phyloP scores from a whole-genome alignment of 768 basidiomycete species.

The Amanita pseudoporphyria region DNA sequence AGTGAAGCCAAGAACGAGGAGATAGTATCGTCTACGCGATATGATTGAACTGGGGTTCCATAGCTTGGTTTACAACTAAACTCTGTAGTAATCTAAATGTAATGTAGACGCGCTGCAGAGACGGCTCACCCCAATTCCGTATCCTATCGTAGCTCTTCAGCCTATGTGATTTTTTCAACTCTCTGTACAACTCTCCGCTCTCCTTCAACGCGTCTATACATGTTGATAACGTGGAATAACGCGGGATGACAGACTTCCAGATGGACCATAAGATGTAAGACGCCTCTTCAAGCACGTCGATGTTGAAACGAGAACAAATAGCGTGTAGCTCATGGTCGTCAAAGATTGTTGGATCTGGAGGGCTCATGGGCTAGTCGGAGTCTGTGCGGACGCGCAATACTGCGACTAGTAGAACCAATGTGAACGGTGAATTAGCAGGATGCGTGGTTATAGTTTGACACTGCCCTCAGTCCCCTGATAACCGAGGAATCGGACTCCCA shows the following conservation, averaged over 20 bases:
- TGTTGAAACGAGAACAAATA: slow-evolving; percentile 25
- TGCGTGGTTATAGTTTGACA: too few species aligned
- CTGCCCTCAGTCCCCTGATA: too few species aligned
- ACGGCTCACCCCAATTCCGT: not conserved
- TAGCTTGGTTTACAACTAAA: not conserved
- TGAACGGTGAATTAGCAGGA: too few species aligned
- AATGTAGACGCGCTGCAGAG: not conserved
- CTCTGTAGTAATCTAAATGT: not conserved
- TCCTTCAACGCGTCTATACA: not conserved
- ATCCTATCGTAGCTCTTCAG: not conserved
- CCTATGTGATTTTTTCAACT: not conserved
- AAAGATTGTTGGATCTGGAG: not conserved
- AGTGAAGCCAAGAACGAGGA: not conserved
- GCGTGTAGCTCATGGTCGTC: slow-evolving; percentile 16
- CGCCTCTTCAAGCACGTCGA: slow-evolving; percentile 29
- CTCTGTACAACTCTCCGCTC: not conserved
- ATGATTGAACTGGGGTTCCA: not conserved
- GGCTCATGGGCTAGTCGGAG: too few species aligned
- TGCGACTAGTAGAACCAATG: too few species aligned
- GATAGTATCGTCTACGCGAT: not conserved
- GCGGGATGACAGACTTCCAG: slow-evolving; percentile 21
- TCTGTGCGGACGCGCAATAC: too few species aligned
- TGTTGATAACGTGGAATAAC: slow-evolving; percentile 19
- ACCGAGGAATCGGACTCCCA: too few species aligned
- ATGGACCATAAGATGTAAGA: slow-evolving; percentile 30